These are phyloP conservation scores for Komagataella kurtzmanii DNA, from an alignment of 805 yeast genomes.

Conservation along the genomic window DNA sequence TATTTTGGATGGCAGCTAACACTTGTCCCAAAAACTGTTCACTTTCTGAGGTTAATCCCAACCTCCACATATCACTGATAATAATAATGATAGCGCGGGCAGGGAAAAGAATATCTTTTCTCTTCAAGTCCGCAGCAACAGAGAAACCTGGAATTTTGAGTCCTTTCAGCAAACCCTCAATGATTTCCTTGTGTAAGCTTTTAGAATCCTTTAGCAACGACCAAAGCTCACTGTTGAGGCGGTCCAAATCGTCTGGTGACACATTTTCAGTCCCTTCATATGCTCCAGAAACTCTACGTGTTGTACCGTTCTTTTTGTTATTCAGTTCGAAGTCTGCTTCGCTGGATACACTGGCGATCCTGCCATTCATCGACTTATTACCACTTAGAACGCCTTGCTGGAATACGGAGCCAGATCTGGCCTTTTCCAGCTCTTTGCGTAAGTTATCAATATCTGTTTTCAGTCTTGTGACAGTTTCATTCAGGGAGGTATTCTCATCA, in stretches of 20 bases:
- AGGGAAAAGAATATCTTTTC: slow-evolving; percentile 91
- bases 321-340: slow-evolving; percentile 8
- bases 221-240: slow-evolving; percentile 66
- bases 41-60: slow-evolving; percentile 84
- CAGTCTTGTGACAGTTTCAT: slow-evolving; percentile 43
- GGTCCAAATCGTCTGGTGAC: slow-evolving; percentile 31
- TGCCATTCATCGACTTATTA: not conserved
- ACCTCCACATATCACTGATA: slow-evolving; percentile 95
- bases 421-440: slow-evolving; percentile 14
- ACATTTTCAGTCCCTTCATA: slow-evolving; percentile 6
- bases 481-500: slow-evolving; percentile 53
- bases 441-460: slow-evolving; percentile 24
- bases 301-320: not conserved
- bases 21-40: slow-evolving; percentile 87
- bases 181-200: slow-evolving; percentile 66
- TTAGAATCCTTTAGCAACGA: slow-evolving; percentile 58
- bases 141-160: slow-evolving; percentile 79
- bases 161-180: slow-evolving; percentile 75
- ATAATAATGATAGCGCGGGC: slow-evolving; percentile 88
- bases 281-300: not conserved
- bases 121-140: slow-evolving; percentile 68
- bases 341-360: slow-evolving; percentile 9
- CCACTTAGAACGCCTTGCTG: not conserved
- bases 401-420: slow-evolving; percentile 10
- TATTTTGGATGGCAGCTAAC: slow-evolving; percentile 71